Evolutionary conservation across 371 early-diverging fungal species (phyloP), one percentile per base, ranked within the genome.

Genomic region (Mortierella sp.): DNA sequence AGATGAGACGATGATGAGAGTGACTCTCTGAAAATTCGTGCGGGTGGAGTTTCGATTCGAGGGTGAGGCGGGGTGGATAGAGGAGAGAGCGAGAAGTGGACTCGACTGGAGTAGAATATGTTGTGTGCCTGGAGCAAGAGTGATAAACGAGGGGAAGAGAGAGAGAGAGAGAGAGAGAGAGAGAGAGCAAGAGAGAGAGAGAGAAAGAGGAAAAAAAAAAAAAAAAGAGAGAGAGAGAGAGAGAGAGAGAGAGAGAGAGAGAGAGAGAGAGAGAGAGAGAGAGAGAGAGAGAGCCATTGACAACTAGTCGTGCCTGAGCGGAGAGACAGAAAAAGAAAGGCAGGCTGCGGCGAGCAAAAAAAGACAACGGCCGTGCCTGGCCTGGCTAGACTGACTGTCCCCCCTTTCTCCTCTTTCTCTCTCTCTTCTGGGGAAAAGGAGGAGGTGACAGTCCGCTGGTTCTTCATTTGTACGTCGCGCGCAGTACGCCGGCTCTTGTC

Each of bases 291-390:
- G 23, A 43, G 21, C 2, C 2, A 53, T 53, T 19, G 23, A 53
- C 53, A n/a, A n/a, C n/a, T n/a, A n/a, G n/a, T n/a, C 14, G 50
- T 21, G 50, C 50, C 50, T 50, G 50, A 50, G 50, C 50, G 50
- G n/a, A 21, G 37, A 21, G 37, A 26, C 25, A 53, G 44, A 53
- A 21, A 51, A 18, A 51, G 18, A 51, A 51, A 51, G 5, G 51
- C n/a, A n/a, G 53, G 11, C 23, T 23, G 50, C 16, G 50, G n/a
- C n/a, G 50, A 21, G 50, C 16, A 21, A 50, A 21, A 50, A 50
- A n/a, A 5, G 21, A 6, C 14, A 37, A 37, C 37, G 37, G 37
- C 37, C 37, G 37, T 37, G 37, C 37, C 37, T 37, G 37, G n/a
- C n/a, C n/a, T n/a, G 16, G 25, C 26, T 44, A 43, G 26, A n/a